Evolutionary conservation across 2,329 filamentous ascomycete species (phyloP).

Genomic region (Myotisia sp.): DNA sequence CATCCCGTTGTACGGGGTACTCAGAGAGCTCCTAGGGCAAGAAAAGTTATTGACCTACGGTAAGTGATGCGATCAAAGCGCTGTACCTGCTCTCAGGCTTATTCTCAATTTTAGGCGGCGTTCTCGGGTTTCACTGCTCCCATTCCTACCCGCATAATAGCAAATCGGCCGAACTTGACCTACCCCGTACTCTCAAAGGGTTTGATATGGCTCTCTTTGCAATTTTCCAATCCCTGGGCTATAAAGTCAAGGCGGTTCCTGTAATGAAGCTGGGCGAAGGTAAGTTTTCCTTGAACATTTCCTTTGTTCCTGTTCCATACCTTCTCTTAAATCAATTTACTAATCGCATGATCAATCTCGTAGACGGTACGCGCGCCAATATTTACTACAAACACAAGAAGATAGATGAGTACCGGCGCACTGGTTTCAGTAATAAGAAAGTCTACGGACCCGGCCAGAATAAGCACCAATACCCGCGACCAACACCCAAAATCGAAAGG

Average conservation of each 20-base stretch:
- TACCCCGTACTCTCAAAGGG: constrained; percentile 34
- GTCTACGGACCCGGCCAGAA: no score
- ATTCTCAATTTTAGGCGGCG: constrained; percentile 31
- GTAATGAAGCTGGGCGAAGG: constrained; percentile 10
- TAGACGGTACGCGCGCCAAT: no score
- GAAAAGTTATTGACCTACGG: constrained; percentile 26
- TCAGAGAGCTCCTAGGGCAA: constrained; percentile 20
- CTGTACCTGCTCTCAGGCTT: neutral
- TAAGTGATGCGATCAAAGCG: no score
- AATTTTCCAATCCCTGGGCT: constrained; percentile 21
- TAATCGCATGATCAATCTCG: no score
- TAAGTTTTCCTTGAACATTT: neutral
- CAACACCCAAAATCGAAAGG: no score
- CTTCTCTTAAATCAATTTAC: no score
- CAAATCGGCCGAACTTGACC: constrained; percentile 6
- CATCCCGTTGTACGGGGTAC: constrained; percentile 24
- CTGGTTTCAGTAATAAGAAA: no score
- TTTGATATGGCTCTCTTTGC: constrained; percentile 33
- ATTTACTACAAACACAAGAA: no score
- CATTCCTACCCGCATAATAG: constrained; percentile 36
- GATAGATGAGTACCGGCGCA: no score
- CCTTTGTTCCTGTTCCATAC: no score
- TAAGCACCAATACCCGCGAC: no score
- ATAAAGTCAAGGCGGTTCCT: constrained; percentile 20
- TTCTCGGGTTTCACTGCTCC: constrained; percentile 33